Base-by-base conservation (phyloP, 495 filamentous ascomycete genomes). In the Penicillium maclennaniae region DNA sequence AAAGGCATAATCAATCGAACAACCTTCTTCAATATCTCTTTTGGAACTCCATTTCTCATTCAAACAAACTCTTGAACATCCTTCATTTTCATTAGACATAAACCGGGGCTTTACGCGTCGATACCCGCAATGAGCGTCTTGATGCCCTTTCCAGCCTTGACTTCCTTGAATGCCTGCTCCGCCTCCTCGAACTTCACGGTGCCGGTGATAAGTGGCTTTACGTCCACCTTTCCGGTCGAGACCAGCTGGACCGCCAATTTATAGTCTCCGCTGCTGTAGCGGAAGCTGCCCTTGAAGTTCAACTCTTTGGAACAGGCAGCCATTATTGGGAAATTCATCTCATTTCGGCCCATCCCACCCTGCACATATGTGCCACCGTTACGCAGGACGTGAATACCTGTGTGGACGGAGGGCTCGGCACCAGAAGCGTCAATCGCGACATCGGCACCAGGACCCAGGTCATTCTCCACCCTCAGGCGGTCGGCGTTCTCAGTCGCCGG, bases 331-430 rank as follows among this genome's bases (percentile, higher is more conserved):
- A 83, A 80, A 2, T 57, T 63, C 41, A 82, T 76, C 60, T 82
- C 78, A 55, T 74, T 75, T 43, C 75, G 75, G 0, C 80, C 81
- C 76, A 85, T 79, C 15, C 82, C 83, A 40, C 76, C 80, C 60
- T 86, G 81, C 3, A 85, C 81, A 54, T 79, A 84, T 6, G 73
- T 82, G 12, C 82, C 81, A 8, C 80, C 80, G 47, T 67, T 71
- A 34, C 73, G 75, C 9, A 79, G 62, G 26, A 75, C 73, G 49
- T 80, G 70, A 25, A 82, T 75, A 7, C 78, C 80, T 0, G 76
- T 76, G 55, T 79, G 72, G 16, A 84, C 75, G 8, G 74, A 79
- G 12, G 73, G 57, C 51, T 80, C 80, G 1, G 74, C 80, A 0
- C 80, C 82, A 0, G 79, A 81, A 23, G 79, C 80, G 51, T 84